Conservation (phyloP, 2,329 filamentous ascomycete species). For the Aschersonia sp. region DNA sequence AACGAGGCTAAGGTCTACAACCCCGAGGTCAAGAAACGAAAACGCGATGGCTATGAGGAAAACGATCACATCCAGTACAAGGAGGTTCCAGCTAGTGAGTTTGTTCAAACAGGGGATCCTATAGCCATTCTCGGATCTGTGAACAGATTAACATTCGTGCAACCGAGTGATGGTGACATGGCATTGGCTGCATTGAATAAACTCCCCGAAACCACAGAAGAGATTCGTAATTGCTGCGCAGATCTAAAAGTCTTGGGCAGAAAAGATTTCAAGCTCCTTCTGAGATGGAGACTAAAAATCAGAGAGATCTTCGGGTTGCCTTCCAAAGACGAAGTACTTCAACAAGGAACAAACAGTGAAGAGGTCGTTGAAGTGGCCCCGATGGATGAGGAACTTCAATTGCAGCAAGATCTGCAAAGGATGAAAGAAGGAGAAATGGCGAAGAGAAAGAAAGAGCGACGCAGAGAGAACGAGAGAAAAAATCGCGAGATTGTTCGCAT, state of each 20-base stretch:
- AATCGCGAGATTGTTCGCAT: slow-evolving; percentile 89
- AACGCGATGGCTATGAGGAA: slow-evolving; percentile 95
- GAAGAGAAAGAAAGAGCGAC: slow-evolving; percentile 68
- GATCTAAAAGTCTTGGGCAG: slow-evolving; percentile 84
- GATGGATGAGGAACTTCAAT: slow-evolving; percentile 89
- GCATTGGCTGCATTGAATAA: slow-evolving; percentile 75
- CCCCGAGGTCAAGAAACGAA: slow-evolving; percentile 91
- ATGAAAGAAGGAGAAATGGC: slow-evolving; percentile 66
- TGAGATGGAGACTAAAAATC: slow-evolving; percentile 81
- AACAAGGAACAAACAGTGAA: slow-evolving; percentile 24
- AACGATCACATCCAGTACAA: slow-evolving; percentile 90
- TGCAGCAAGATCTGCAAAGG: slow-evolving; percentile 74
- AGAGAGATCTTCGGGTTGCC: slow-evolving; percentile 82
- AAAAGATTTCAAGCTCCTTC: slow-evolving; percentile 82
- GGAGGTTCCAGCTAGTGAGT: slow-evolving; percentile 75
- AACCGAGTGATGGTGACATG: slow-evolving; percentile 68
- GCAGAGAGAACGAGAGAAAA: slow-evolving; percentile 85
- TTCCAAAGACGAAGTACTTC: slow-evolving; percentile 47
- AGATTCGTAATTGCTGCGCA: slow-evolving; percentile 63
- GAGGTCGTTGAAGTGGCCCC: slow-evolving; percentile 65
- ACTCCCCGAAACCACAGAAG: slow-evolving; percentile 71
- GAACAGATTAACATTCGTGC: slow-evolving; percentile 73
- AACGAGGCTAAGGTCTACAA: slow-evolving; percentile 98
- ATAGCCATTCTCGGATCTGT: slow-evolving; percentile 79
- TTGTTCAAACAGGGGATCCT: slow-evolving; percentile 85